Conservation (phyloP, 371 early-diverging fungal species). For the Apophysomyces ossiformis region DNA sequence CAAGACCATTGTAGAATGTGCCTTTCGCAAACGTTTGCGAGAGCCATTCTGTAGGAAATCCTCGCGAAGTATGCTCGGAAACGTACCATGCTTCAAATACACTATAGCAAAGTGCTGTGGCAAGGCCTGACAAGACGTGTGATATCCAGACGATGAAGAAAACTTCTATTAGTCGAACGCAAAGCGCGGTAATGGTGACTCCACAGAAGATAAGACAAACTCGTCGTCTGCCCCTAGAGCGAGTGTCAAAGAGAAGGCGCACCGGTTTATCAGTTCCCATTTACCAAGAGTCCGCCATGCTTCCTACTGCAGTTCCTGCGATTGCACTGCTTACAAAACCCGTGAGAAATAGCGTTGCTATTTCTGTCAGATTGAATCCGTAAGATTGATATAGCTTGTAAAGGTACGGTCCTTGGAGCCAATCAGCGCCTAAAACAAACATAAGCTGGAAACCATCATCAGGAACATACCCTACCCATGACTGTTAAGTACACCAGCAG, state of each 20-base stretch:
- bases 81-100: slow-evolving; percentile 88
- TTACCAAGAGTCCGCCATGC: slow-evolving; percentile 76
- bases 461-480: slow-evolving; percentile 52
- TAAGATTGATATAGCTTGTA: slow-evolving; percentile 74
- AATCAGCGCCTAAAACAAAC: slow-evolving; percentile 62
- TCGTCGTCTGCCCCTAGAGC: slow-evolving; percentile 66
- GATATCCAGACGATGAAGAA: slow-evolving; percentile 64
- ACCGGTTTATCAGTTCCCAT: background rate
- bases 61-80: slow-evolving; percentile 65
- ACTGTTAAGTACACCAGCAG: slow-evolving; percentile 67
- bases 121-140: slow-evolving; percentile 70
- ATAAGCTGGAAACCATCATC: background rate
- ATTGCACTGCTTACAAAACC: slow-evolving; percentile 78
- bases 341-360: slow-evolving; percentile 72
- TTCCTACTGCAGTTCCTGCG: slow-evolving; percentile 75
- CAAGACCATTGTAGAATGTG: slow-evolving; percentile 73
- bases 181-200: slow-evolving; percentile 58
- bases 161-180: slow-evolving; percentile 56
- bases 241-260: slow-evolving; percentile 13
- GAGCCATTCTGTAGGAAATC: slow-evolving; percentile 61
- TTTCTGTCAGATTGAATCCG: slow-evolving; percentile 58
- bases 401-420: slow-evolving; percentile 79
- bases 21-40: slow-evolving; percentile 72
- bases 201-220: slow-evolving; percentile 69
- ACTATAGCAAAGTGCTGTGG: slow-evolving; percentile 72